Percentiles rank a stretch among this genome's conserved stretches.
Evolutionary conservation across 768 basidiomycete species (phyloP).

Genomic region (Terana coerulea): DNA sequence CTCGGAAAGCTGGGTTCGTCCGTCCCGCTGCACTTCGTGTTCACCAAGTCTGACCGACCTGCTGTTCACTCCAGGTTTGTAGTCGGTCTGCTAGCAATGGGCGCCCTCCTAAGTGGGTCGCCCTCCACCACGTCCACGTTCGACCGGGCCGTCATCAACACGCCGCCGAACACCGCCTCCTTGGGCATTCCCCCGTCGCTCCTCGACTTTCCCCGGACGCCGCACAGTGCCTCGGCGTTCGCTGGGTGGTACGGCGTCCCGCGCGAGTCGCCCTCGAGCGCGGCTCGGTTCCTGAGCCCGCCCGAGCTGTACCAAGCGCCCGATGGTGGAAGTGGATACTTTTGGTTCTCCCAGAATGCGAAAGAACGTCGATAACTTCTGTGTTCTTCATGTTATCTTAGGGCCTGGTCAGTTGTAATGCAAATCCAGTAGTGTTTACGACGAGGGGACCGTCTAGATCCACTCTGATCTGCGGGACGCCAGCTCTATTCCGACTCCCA

Average conservation of each 20-base stretch:
- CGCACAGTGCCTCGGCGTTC: constrained; percentile 4
- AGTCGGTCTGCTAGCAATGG: constrained; percentile 4
- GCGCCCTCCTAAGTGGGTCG: constrained; percentile 1
- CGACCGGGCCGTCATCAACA: no score
- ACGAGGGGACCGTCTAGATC: no score
- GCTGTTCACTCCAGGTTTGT: neutral
- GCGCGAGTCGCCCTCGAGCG: neutral
- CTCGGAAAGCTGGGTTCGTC: constrained; percentile 2
- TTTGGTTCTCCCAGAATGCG: neutral
- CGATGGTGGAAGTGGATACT: neutral
- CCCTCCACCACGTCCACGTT: constrained; percentile 1
- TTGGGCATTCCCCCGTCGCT: neutral
- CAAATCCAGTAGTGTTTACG: no score
- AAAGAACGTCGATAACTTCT: neutral
- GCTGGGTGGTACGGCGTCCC: constrained; percentile 3
- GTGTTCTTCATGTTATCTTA: neutral
- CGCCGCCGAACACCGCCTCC: neutral
- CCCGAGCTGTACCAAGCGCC: neutral
- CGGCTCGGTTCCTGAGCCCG: neutral
- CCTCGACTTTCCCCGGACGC: neutral
- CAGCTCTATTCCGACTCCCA: no score
- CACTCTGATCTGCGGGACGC: no score
- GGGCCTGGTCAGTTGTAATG: no score
- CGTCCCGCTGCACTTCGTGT: neutral
- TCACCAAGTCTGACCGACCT: neutral